phyloP scores from a whole-genome alignment of 2,329 filamentous ascomycete genomes.

The Colletotrichum orchidophilum region DNA sequence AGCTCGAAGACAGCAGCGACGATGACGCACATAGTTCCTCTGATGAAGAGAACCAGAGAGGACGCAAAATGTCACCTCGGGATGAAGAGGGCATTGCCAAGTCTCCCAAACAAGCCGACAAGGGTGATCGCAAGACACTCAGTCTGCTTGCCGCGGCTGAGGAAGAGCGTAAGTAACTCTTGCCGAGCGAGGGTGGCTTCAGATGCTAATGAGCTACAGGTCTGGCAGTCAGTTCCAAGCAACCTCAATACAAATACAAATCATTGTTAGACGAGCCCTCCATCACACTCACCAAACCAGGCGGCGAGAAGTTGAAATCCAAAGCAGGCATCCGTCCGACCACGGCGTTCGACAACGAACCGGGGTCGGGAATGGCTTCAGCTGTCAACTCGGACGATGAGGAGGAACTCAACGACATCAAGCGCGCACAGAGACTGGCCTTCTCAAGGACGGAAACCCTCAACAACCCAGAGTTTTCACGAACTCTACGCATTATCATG shows the following conservation, averaged over 20 bases:
- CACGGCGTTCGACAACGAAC: slow-evolving; percentile 82
- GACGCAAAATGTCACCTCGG: slow-evolving; percentile 65
- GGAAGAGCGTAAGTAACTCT: slow-evolving; percentile 74
- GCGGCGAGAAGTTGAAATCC: slow-evolving; percentile 67
- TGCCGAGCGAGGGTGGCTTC: neutral
- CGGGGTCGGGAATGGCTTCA: slow-evolving; percentile 61
- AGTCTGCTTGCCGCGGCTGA: slow-evolving; percentile 79
- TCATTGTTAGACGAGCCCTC: slow-evolving; percentile 74
- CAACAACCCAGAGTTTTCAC: slow-evolving; percentile 78
- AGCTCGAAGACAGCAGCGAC: slow-evolving; percentile 75
- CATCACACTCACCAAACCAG: slow-evolving; percentile 71
- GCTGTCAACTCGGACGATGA: slow-evolving; percentile 87
- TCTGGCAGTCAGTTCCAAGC: slow-evolving; percentile 62
- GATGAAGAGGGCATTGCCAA: slow-evolving; percentile 53
- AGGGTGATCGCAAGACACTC: slow-evolving; percentile 54
- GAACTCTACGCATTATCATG: slow-evolving; percentile 89
- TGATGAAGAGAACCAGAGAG: slow-evolving; percentile 73
- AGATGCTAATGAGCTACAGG: slow-evolving; percentile 49
- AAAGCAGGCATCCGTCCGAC: slow-evolving; percentile 78
- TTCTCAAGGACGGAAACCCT: slow-evolving; percentile 84
- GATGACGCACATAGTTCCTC: slow-evolving; percentile 73
- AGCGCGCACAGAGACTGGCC: slow-evolving; percentile 84
- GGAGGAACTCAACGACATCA: slow-evolving; percentile 84
- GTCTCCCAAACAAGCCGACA: slow-evolving; percentile 45
- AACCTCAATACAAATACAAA: slow-evolving; percentile 63